A percentile compares a stretch with the other conserved stretches of the same genome.
These are phyloP conservation scores for Halophytophthora batemanensis DNA, from an alignment of 352 stramenopile species.

Conservation along the genomic window DNA sequence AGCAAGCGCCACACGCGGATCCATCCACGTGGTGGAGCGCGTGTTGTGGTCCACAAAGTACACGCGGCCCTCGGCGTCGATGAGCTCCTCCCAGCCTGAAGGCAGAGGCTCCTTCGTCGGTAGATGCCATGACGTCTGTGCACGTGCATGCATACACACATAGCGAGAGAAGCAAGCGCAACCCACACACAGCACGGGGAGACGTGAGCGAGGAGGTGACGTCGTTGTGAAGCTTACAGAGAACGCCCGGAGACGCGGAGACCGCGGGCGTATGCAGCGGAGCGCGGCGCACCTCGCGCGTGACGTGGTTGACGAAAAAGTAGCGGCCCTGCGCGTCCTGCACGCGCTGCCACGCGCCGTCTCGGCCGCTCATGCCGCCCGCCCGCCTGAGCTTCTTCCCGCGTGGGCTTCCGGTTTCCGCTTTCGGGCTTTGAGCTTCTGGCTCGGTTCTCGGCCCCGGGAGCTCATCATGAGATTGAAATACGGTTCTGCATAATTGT, in stretches of 20 bases:
- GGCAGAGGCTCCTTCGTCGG: conserved; percentile 67
- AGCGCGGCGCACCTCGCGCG: conserved; percentile 54
- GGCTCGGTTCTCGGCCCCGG: no score
- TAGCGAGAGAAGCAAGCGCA: not conserved
- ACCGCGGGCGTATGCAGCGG: not conserved
- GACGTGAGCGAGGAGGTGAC: not conserved
- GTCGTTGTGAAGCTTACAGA: conserved; percentile 8
- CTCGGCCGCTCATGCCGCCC: conserved; percentile 26
- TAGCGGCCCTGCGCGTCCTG: conserved; percentile 77
- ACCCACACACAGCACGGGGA: not conserved
- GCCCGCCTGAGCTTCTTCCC: not conserved
- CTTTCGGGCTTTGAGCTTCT: conserved; percentile 6
- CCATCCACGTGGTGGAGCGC: conserved; percentile 74
- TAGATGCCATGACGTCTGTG: conserved; percentile 78
- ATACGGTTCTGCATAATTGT: not conserved
- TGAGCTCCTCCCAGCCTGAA: conserved; percentile 76
- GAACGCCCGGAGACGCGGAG: not conserved
- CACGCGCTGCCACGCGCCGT: conserved; percentile 70
- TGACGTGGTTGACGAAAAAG: conserved; percentile 86
- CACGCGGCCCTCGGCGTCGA: conserved; percentile 63
- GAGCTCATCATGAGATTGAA: no score
- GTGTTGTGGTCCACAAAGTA: conserved; percentile 86
- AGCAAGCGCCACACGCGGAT: conserved; percentile 50
- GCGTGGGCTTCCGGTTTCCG: not conserved
- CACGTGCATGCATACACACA: not conserved